These are phyloP conservation scores for Globisporangium perplexum DNA, from an alignment of 352 stramenopile genomes.

Conservation along the genomic window DNA sequence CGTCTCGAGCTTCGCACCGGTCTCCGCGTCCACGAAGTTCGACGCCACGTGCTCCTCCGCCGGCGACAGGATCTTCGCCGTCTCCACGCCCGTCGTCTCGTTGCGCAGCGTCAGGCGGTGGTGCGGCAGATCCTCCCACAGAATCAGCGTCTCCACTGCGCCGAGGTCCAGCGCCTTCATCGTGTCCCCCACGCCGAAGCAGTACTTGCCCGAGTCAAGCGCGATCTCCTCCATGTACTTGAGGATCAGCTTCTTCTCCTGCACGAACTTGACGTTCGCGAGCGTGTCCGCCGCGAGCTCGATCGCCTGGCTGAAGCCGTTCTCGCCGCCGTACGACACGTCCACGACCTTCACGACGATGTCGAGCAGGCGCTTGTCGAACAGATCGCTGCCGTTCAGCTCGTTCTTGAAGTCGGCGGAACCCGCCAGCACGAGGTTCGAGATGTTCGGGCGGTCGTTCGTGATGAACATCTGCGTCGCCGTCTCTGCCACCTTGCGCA, in stretches of 20 bases:
- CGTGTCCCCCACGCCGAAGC: conserved; percentile 98
- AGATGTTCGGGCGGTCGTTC: conserved; percentile 97
- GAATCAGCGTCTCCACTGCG: conserved; percentile 98
- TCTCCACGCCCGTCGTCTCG: conserved; percentile 87
- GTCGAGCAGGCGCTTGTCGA: conserved; percentile 94
- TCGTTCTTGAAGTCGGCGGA: conserved; percentile 99
- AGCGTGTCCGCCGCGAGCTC: conserved; percentile 97
- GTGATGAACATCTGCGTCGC: conserved; percentile 99
- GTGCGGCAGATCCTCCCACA: conserved; percentile 98
- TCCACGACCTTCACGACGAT: conserved; percentile 99
- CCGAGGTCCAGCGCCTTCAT: conserved; percentile 98
- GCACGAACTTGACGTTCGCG: conserved; percentile 98
- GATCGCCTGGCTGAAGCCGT: conserved; percentile 99
- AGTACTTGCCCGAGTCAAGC: conserved; percentile 99
- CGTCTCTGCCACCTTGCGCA: conserved; percentile 98
- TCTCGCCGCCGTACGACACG: conserved; percentile 99
- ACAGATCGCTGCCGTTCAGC: conserved; percentile 94
- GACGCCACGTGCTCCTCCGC: conserved; percentile 90
- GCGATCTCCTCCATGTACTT: conserved; percentile 99
- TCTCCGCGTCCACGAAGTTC: conserved; percentile 96
- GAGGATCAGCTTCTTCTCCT: conserved; percentile 99
- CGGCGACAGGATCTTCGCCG: conserved; percentile 71
- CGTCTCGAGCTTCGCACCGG: conserved; percentile 95
- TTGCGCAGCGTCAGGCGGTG: conserved; percentile 94
- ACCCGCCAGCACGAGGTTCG: conserved; percentile 97